phyloP scores from a whole-genome alignment of 371 early-diverging fungal genomes.

The Smittium culicis region DNA sequence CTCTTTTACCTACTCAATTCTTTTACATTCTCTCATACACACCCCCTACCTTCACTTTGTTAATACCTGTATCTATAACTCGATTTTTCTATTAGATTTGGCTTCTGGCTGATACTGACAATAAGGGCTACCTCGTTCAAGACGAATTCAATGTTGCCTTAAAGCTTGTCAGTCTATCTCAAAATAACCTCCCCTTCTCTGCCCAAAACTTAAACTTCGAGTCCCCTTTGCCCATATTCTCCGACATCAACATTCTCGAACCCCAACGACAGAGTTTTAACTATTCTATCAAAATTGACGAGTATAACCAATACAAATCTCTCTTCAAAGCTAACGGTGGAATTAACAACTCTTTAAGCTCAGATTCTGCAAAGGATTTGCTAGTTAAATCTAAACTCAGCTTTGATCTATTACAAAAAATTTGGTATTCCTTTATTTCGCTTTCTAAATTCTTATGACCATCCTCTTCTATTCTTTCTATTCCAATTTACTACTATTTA shows the following conservation, averaged over 20 bases:
- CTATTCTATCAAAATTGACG: conserved; percentile 31
- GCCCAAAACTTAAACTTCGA: conserved; percentile 26
- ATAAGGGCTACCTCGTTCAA: conserved; percentile 57
- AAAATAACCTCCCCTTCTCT: conserved; percentile 41
- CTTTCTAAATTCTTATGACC: background rate
- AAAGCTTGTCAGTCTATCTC: conserved; percentile 77
- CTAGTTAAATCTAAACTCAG: conserved; percentile 31
- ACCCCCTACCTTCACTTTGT: too few species aligned
- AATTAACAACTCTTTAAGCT: conserved; percentile 46
- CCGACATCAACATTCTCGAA: conserved; percentile 28
- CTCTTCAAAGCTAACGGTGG: conserved; percentile 56
- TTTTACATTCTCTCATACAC: too few species aligned
- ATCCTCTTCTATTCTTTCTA: background rate
- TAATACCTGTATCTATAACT: too few species aligned
- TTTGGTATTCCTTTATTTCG: conserved; percentile 18
- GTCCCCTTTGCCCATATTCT: conserved; percentile 39
- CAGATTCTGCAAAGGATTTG: conserved; percentile 28
- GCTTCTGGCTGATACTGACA: conserved; percentile 60
- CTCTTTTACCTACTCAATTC: too few species aligned
- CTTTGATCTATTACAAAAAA: conserved; percentile 21
- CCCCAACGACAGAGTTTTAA: conserved; percentile 6
- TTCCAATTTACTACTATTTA: background rate
- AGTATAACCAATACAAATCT: conserved; percentile 47
- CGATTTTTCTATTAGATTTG: too few species aligned
- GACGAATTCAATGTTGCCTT: conserved; percentile 62